phyloP scores from a whole-genome alignment of 1,139 yeast genomes.

The Hansenula anomala region DNA sequence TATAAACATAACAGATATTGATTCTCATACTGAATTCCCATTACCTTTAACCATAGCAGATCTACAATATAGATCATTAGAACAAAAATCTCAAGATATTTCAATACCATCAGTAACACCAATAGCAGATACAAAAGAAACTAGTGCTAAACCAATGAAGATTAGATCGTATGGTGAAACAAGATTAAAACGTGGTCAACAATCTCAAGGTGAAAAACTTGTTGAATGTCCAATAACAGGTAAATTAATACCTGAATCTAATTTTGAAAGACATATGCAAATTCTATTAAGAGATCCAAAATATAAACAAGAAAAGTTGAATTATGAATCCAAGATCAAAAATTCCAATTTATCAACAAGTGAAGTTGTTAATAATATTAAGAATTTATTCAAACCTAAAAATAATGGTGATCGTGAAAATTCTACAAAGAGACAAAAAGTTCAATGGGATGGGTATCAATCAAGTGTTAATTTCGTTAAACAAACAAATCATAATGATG shows the following conservation, averaged over 20 bases:
- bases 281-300: conserved; percentile 75
- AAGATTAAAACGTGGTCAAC: conserved; percentile 34
- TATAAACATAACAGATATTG: conserved; percentile 62
- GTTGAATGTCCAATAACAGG: conserved; percentile 75
- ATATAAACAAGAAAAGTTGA: conserved; percentile 65
- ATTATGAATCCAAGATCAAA: conserved; percentile 58
- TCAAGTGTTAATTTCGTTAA: conserved; percentile 18
- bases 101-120: conserved; percentile 8
- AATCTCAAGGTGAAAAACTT: conserved; percentile 27
- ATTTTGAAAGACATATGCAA: conserved; percentile 71
- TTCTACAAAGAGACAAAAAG: conserved; percentile 20
- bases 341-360: conserved; percentile 61
- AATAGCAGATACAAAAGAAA: neutral
- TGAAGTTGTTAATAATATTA: conserved; percentile 73
- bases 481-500: conserved; percentile 7
- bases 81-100: conserved; percentile 32
- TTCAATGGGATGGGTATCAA: conserved; percentile 30
- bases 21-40: conserved; percentile 56
- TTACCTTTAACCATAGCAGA: conserved; percentile 57
- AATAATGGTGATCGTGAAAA: conserved; percentile 13
- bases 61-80: conserved; percentile 57
- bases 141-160: conserved; percentile 35
- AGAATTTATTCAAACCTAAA: conserved; percentile 44
- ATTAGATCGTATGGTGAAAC: conserved; percentile 68
- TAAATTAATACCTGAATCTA: conserved; percentile 60